Evolutionary conservation across 1,284 basidiomycete species (phyloP).

Genomic region (Rhodofomes roseus): DNA sequence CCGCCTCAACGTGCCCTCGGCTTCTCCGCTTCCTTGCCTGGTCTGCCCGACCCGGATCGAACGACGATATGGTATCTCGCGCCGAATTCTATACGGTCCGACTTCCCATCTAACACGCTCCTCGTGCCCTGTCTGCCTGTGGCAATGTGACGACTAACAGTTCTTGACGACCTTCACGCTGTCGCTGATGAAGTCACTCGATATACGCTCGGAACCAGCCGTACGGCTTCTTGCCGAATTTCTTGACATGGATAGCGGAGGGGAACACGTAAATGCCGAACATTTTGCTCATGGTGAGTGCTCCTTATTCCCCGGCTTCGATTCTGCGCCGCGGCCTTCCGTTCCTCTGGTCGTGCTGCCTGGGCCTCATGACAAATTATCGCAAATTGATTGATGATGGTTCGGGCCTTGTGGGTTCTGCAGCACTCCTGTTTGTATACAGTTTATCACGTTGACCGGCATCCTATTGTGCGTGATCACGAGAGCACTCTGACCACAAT

Average conservation of each 20-base stretch:
- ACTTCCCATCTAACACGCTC: neutral
- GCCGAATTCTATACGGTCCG: neutral
- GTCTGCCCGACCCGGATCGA: neutral
- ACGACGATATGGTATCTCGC: neutral
- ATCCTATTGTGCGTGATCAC: conserved; percentile 1
- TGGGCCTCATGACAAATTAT: neutral
- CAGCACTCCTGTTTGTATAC: neutral
- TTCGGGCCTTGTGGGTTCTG: neutral
- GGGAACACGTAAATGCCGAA: conserved; percentile 67
- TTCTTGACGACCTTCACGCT: conserved; percentile 78
- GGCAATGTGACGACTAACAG: conserved; percentile 29
- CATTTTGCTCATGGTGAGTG: conserved; percentile 84
- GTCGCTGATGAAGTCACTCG: conserved; percentile 82
- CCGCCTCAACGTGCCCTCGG: neutral
- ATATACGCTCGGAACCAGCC: conserved; percentile 83
- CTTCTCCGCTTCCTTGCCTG: neutral
- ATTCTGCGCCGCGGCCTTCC: neutral
- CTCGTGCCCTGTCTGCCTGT: neutral
- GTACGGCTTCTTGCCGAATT: conserved; percentile 81
- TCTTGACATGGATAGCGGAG: conserved; percentile 69
- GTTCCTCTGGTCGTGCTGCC: neutral
- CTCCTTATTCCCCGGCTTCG: conserved; percentile 1
- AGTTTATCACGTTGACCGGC: neutral
- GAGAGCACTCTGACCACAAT: conserved; percentile 2
- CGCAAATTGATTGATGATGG: neutral